These are phyloP conservation scores for Euclidium syriacum DNA, from an alignment of 345 rosid species.

Conservation along the genomic window DNA sequence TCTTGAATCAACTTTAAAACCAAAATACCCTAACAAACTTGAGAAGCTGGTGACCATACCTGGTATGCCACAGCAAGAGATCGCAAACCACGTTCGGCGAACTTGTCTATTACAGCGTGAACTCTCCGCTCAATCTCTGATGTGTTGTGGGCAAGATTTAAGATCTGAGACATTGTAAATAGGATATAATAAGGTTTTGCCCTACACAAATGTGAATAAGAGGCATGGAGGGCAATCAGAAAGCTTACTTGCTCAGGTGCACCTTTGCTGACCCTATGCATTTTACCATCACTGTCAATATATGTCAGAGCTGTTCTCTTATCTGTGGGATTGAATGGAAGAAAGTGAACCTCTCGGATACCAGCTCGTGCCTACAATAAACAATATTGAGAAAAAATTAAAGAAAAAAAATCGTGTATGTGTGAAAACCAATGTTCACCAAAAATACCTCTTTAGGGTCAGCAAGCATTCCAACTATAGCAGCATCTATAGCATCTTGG, in stretches of 20 bases:
- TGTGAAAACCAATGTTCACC: neutral
- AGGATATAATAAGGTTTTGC: neutral
- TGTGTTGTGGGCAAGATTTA: conserved; percentile 83
- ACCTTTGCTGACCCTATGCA: conserved; percentile 99
- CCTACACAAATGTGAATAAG: conserved; percentile 1
- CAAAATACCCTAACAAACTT: neutral
- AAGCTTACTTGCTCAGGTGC: conserved; percentile 93
- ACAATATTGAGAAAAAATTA: neutral
- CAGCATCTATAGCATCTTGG: conserved; percentile 96
- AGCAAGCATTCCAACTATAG: conserved; percentile 94
- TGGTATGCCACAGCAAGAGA: conserved; percentile 98
- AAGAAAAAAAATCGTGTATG: neutral
- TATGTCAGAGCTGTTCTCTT: conserved; percentile 95
- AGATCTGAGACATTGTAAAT: conserved; percentile 46
- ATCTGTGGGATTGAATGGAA: conserved; percentile 97
- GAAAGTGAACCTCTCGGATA: conserved; percentile 87
- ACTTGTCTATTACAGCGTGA: conserved; percentile 90
- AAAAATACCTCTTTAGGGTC: conserved; percentile 88
- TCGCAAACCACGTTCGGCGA: conserved; percentile 91
- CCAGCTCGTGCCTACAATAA: conserved; percentile 87
- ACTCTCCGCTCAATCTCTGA: conserved; percentile 87
- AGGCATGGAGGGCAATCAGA: neutral
- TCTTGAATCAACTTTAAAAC: neutral
- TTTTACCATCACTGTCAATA: conserved; percentile 64
- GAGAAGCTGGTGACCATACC: conserved; percentile 33